Evolutionary conservation across 805 yeast species (phyloP).

Genomic region (Clavispora phyllophila): DNA sequence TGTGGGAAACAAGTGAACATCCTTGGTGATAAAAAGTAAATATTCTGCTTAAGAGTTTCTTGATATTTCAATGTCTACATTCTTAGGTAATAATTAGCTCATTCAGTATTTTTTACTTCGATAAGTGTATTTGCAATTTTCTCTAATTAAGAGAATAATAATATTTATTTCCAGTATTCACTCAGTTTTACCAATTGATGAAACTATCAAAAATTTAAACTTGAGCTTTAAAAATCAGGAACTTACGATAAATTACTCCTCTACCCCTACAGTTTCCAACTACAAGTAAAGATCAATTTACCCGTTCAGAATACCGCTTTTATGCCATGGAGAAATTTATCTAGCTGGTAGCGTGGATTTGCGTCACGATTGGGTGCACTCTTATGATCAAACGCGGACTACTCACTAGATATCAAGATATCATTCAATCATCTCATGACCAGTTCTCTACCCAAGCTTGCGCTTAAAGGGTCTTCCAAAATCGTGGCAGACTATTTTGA

Average conservation of each 20-base stretch:
- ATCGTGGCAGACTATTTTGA: conserved; percentile 81
- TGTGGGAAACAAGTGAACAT: no score
- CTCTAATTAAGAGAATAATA: no score
- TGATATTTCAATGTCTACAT: no score
- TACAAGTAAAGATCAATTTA: no score
- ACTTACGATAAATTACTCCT: no score
- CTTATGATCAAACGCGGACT: conserved; percentile 1
- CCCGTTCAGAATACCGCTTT: no score
- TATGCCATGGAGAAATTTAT: no score
- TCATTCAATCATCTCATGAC: not conserved
- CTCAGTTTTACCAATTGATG: not conserved
- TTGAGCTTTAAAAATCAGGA: not conserved
- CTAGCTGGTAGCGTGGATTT: not conserved
- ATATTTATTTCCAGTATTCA: not conserved
- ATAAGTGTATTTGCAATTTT: not conserved
- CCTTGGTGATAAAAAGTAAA: no score
- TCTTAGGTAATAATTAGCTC: not conserved
- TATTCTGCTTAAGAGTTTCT: no score
- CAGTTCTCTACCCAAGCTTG: conserved; percentile 35
- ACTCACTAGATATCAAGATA: conserved; percentile 5
- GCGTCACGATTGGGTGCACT: not conserved
- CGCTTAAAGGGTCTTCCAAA: conserved; percentile 74
- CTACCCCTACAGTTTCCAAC: no score
- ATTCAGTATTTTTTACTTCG: not conserved
- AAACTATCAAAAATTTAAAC: not conserved